phyloP scores from a whole-genome alignment of 192 early-diverging fungal species.

The Coemansia asiatica region DNA sequence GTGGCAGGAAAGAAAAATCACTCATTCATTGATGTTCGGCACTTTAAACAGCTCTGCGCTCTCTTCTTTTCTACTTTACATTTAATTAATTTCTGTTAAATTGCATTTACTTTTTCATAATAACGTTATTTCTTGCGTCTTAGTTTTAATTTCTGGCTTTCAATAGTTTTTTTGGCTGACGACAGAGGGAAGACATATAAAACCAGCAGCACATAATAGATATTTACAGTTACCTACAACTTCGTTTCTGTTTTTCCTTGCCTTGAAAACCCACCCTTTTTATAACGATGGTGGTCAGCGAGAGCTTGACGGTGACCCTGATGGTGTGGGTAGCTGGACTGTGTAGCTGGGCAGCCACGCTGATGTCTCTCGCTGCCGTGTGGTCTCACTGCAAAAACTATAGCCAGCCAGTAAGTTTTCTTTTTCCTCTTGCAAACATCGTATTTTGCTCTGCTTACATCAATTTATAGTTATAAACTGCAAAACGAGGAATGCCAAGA shows the following conservation, averaged over 20 bases:
- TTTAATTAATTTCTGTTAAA: neutral
- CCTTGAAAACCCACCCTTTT: neutral
- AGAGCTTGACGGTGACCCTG: conserved; percentile 34
- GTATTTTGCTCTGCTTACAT: no score
- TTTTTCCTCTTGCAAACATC: no score
- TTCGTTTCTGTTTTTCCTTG: no score
- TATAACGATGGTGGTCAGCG: conserved; percentile 18
- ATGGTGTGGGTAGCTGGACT: conserved; percentile 52
- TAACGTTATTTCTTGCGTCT: conserved; percentile 1
- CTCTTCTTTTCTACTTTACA: neutral
- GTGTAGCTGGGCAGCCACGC: conserved; percentile 48
- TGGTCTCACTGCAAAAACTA: conserved; percentile 58
- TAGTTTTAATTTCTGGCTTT: conserved; percentile 7
- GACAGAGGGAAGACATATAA: no score
- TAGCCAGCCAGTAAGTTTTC: conserved; percentile 34
- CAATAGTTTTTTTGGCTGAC: no score
- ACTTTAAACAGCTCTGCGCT: conserved; percentile 1
- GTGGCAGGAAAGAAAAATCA: neutral
- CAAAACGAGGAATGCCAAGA: no score
- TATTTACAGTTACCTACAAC: no score
- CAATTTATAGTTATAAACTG: no score
- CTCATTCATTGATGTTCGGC: no score
- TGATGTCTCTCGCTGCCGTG: conserved; percentile 44
- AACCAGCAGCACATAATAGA: no score
- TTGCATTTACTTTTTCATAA: no score